These are phyloP conservation scores for Macrophomina tecta DNA, from an alignment of 2,329 filamentous ascomycete genomes.

Conservation along the genomic window DNA sequence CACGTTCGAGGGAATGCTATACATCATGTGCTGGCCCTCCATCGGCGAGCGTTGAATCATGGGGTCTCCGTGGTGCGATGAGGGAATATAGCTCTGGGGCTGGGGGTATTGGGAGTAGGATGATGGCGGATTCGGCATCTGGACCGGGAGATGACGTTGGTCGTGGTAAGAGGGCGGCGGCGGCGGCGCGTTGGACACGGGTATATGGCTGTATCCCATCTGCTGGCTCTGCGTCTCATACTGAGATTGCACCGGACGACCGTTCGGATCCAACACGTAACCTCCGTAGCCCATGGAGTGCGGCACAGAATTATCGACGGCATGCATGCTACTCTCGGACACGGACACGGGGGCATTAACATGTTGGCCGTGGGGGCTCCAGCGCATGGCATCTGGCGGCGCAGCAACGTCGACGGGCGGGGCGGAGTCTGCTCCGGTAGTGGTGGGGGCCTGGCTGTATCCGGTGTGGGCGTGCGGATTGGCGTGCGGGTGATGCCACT, in stretches of 20 bases:
- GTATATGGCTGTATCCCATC: constrained; percentile 41
- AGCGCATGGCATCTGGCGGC: constrained; percentile 40
- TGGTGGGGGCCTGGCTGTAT: constrained; percentile 25
- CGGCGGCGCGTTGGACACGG: constrained; percentile 41
- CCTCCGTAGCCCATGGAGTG: constrained; percentile 28
- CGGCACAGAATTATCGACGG: constrained; percentile 26
- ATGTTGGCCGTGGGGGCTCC: constrained; percentile 40
- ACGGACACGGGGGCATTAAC: constrained; percentile 43
- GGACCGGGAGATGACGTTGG: constrained; percentile 43
- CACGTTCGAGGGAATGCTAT: constrained; percentile 48
- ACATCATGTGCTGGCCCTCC: constrained; percentile 46
- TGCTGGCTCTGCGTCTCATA: constrained; percentile 40
- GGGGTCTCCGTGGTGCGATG: constrained; percentile 29
- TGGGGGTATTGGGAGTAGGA: constrained; percentile 34
- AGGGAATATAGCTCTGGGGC: constrained; percentile 32
- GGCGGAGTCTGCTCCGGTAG: constrained; percentile 22
- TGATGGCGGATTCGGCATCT: constrained; percentile 39
- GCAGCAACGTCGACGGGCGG: constrained; percentile 38
- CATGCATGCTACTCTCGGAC: constrained; percentile 33
- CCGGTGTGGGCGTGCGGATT: constrained; percentile 25
- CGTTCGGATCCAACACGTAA: constrained; percentile 46
- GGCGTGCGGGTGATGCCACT: constrained; percentile 45
- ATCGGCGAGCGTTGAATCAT: constrained; percentile 41
- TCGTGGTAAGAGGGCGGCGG: constrained; percentile 43
- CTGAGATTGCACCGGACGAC: constrained; percentile 47